Evolutionary conservation across 202 grass and related monocot genomes (phyloP).

Genomic region (Elaeis oleifera): DNA sequence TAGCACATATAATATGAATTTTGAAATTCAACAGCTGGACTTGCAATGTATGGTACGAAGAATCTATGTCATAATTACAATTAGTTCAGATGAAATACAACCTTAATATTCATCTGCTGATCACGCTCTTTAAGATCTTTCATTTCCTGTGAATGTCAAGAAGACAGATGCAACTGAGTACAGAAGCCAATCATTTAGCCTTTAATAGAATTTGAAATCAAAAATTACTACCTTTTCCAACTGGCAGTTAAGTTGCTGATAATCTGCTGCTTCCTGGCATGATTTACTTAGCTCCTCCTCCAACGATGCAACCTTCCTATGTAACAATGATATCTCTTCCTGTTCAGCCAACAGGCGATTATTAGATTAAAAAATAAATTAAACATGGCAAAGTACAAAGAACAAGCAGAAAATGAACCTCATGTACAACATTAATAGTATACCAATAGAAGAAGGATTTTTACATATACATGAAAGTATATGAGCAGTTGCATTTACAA

Average conservation of each 20-base stretch:
- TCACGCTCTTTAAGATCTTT: constrained; percentile 89
- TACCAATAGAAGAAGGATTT: no score
- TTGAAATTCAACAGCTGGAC: not conserved
- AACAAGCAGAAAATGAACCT: no score
- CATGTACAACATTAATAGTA: no score
- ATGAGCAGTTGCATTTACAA: no score
- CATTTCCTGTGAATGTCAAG: constrained; percentile 49
- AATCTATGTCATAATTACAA: not conserved
- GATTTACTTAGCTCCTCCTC: constrained; percentile 86
- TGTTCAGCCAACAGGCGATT: constrained; percentile 20
- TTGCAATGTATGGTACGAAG: not conserved
- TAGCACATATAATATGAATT: not conserved
- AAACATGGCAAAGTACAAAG: no score
- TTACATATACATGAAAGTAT: no score
- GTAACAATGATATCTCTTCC: constrained; percentile 71
- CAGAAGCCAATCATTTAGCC: not conserved
- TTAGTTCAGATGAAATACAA: constrained; percentile 19
- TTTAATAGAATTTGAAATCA: not conserved
- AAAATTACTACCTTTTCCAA: constrained; percentile 63
- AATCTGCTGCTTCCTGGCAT: constrained; percentile 50
- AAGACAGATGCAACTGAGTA: constrained; percentile 34
- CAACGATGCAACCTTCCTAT: constrained; percentile 60
- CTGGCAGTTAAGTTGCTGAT: constrained; percentile 45
- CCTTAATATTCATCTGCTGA: constrained; percentile 85
- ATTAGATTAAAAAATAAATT: constrained; percentile 13